Conservation (phyloP, 805 yeast genomes). For the Metschnikowia drakensbergensis region DNA sequence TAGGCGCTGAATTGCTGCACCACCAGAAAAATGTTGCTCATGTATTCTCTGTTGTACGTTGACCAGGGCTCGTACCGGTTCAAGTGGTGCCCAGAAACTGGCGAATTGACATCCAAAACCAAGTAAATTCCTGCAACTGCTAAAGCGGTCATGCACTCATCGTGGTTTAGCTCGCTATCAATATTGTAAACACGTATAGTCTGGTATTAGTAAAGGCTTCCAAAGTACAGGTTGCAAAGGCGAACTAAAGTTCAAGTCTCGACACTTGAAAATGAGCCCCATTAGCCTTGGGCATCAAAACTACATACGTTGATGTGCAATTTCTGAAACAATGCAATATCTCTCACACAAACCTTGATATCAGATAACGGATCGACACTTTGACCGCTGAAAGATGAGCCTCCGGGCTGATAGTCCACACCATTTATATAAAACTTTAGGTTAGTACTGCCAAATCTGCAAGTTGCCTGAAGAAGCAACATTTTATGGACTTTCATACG, state of each 20-base stretch:
- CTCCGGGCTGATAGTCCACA: constrained; percentile 95
- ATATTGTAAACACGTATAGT: constrained; percentile 85
- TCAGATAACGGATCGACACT: constrained; percentile 73
- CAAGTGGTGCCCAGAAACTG: constrained; percentile 69
- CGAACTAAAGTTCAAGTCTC: not conserved
- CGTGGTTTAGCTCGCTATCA: constrained; percentile 79
- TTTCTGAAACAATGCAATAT: constrained; percentile 72
- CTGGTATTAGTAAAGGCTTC: constrained; percentile 22
- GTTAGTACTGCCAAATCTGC: constrained; percentile 8
- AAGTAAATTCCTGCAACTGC: constrained; percentile 93
- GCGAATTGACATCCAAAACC: constrained; percentile 88
- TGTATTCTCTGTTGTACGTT: constrained; percentile 65
- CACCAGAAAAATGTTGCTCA: constrained; percentile 72
- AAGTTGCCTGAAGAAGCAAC: not conserved
- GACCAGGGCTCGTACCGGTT: constrained; percentile 95
- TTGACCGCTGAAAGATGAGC: constrained; percentile 68
- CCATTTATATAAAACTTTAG: constrained; percentile 72
- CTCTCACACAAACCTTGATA: constrained; percentile 70
- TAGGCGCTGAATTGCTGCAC: constrained; percentile 78
- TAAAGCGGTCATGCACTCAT: constrained; percentile 83
- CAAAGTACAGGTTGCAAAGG: not conserved
- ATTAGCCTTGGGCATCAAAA: not conserved
- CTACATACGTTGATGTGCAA: constrained; percentile 65
- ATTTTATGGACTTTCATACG: constrained; percentile 32
- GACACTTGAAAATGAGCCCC: too few relatives aligned